Evolutionary conservation across 805 yeast species (phyloP), one percentile per base, ranked within the genome.

Genomic region (Torulaspora franciscae): DNA sequence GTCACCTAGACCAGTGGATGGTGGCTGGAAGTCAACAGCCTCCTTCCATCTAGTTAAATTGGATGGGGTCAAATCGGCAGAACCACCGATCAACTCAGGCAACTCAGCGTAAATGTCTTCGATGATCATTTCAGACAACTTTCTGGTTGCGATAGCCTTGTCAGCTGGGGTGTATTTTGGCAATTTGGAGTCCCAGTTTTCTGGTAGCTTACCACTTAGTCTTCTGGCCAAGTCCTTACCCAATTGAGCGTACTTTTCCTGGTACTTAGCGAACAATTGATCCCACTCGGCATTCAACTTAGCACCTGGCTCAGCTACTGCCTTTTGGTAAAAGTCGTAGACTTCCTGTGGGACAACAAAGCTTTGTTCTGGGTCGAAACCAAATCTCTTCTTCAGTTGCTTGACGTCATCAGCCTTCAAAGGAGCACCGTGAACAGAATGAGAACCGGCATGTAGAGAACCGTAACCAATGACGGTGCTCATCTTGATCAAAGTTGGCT

Each of bases 21-120:
- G 86, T 45, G 93, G 86, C 79, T 93, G 96, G 90, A 90, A 91
- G 71, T 90, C 96, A 55, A 78, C 79, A 50, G 95, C 87, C 52
- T 73, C 82, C 60, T 77, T 67, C 76, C 91, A 80, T 77, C 93
- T 81, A 64, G 98, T 90, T 74, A 88, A 78, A 80, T 91, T 93
- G 46, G 98, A 91, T 57, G 95, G 95, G 47, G 98, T 91, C 73
- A 91, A 80, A 73, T 91, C 99, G 48, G 99, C 99, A 56, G 98
- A 90, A 64, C 99, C 99, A 73, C 97, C 97, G 64, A 91, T 72
- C 53, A 91, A 73, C 76, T 89, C 96, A 45, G 98, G 98, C 43
- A 91, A 55, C 37, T 57, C 77, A 23, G 75, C 76, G 59, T 76
- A 74, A 58, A 91, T 69, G 53, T 73, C 69, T 57, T 76, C 73